These are phyloP conservation scores for Diaporthe capsici DNA, from an alignment of 2,329 filamentous ascomycete genomes.

Conservation along the genomic window DNA sequence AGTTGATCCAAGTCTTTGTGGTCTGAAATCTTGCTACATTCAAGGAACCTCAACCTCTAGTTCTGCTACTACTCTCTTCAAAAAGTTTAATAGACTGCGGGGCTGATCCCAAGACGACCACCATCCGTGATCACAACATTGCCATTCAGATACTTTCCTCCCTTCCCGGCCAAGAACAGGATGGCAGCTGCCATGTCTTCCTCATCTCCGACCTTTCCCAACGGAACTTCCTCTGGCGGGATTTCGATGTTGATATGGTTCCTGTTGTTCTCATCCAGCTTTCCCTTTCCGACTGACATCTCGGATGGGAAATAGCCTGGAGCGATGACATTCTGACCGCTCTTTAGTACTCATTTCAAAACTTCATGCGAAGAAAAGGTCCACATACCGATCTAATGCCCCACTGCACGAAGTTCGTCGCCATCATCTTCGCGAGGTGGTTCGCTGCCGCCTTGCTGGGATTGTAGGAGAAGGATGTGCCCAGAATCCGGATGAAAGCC, in stretches of 20 bases:
- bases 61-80: neutral
- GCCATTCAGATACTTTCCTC: constrained; percentile 13
- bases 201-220: constrained; percentile 10
- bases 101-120: constrained; percentile 11
- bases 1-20: neutral
- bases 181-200: constrained; percentile 25
- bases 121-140: constrained; percentile 24
- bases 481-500: neutral
- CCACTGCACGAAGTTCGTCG: constrained; percentile 11
- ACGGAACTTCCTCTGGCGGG: constrained; percentile 5
- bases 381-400: neutral
- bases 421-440: constrained; percentile 8
- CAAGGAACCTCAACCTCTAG: neutral
- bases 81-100: neutral
- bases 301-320: neutral
- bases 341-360: neutral
- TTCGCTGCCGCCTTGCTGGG: constrained; percentile 7
- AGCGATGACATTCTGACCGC: neutral
- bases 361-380: neutral
- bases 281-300: constrained; percentile 6
- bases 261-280: constrained; percentile 1
- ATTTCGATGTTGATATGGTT: constrained; percentile 12
- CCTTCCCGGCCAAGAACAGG: constrained; percentile 11
- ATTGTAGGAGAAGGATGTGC: neutral
- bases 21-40: neutral